Percentiles rank a stretch among this genome's conserved stretches.
These are phyloP conservation scores for Boletus mariae DNA, from an alignment of 1,284 basidiomycete species.

Conservation along the genomic window DNA sequence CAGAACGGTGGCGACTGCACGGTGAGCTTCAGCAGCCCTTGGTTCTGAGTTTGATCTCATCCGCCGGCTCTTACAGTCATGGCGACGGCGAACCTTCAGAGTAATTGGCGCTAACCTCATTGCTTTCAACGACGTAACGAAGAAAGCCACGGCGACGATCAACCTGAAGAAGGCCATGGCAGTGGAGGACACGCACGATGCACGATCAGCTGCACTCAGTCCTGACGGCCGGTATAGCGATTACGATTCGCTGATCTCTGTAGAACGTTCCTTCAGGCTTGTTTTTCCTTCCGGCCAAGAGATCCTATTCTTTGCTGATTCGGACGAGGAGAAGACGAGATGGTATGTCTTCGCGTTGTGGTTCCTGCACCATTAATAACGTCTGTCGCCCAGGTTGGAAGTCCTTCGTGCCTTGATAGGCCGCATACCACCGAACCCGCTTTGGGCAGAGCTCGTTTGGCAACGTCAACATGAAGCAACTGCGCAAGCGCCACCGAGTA, in stretches of 20 bases:
- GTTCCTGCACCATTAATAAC: conserved; percentile 2
- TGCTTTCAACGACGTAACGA: conserved; percentile 93
- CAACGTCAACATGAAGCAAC: conserved; percentile 57
- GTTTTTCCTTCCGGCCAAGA: conserved; percentile 78
- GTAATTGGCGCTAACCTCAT: conserved; percentile 85
- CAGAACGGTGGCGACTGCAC: conserved; percentile 94
- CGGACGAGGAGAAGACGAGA: conserved; percentile 79
- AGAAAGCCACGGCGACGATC: conserved; percentile 85
- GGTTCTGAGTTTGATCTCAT: conserved; percentile 1
- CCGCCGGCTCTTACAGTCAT: conserved; percentile 51
- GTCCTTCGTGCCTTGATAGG: conserved; percentile 79
- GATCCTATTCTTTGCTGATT: conserved; percentile 91
- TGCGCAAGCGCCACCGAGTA: conserved; percentile 16
- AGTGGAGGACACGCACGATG: conserved; percentile 74
- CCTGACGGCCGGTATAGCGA: conserved; percentile 48
- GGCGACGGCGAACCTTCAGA: conserved; percentile 84
- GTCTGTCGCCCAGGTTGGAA: conserved; percentile 59
- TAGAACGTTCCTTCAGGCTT: conserved; percentile 85
- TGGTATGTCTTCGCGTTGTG: conserved; percentile 59
- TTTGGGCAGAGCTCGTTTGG: conserved; percentile 89
- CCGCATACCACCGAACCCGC: conserved; percentile 81
- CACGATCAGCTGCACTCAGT: conserved; percentile 42
- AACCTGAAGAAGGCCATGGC: conserved; percentile 82
- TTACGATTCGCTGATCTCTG: conserved; percentile 69
- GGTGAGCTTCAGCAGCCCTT: conserved; percentile 44